phyloP scores from a whole-genome alignment of 2,329 filamentous ascomycete genomes.

The Akanthomyces dipterigenus region DNA sequence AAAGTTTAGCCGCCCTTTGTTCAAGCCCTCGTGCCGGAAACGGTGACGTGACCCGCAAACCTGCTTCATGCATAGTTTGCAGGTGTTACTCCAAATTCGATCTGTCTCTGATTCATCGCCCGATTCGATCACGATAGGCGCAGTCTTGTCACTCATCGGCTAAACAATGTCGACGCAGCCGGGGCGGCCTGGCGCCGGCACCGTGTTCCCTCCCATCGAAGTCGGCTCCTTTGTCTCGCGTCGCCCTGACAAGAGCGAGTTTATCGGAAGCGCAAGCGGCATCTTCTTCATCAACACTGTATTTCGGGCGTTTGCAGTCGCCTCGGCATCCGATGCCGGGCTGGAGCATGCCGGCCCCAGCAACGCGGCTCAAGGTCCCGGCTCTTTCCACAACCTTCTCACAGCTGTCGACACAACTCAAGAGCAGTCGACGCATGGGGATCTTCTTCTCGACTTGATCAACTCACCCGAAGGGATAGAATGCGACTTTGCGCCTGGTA shows the following conservation, averaged over 20 bases:
- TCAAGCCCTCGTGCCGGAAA: not conserved
- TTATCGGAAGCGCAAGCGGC: constrained; percentile 45
- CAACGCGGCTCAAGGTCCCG: constrained; percentile 9
- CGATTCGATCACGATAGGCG: not conserved
- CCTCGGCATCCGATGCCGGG: constrained; percentile 16
- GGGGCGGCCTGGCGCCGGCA: not conserved
- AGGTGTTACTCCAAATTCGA: not conserved
- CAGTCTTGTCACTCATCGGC: not conserved
- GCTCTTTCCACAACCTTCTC: not conserved
- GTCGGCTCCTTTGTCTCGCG: constrained; percentile 4
- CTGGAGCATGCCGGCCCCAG: constrained; percentile 5
- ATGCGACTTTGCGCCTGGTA: not conserved
- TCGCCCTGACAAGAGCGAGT: constrained; percentile 33
- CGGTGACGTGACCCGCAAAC: not conserved
- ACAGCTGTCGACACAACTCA: not conserved
- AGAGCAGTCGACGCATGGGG: not conserved
- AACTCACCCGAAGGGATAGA: not conserved
- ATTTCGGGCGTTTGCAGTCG: constrained; percentile 39
- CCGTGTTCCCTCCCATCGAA: constrained; percentile 6
- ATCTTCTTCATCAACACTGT: constrained; percentile 50
- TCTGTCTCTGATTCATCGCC: not conserved
- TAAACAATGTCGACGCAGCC: not conserved
- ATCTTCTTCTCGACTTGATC: not conserved
- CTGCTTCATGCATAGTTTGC: not conserved
- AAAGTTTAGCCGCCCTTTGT: not conserved